Conservation (phyloP, 106 monocot species). For the Dioscorea alata region DNA sequence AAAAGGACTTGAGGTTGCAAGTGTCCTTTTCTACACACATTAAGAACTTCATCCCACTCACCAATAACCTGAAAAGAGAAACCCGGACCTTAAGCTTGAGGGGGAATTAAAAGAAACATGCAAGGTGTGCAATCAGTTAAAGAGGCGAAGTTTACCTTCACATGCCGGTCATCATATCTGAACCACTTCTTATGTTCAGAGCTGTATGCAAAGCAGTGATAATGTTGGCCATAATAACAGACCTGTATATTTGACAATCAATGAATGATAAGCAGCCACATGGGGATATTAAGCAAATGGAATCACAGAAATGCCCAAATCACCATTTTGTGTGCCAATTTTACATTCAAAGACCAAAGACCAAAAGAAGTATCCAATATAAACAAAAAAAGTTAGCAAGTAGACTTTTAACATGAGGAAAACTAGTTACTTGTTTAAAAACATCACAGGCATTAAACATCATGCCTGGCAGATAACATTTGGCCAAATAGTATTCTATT, state of each 20-base stretch:
- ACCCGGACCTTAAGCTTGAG: not conserved
- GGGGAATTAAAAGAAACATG: not conserved
- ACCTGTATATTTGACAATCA: slow-evolving; percentile 5
- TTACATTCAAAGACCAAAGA: too few relatives aligned
- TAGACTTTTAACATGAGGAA: too few relatives aligned
- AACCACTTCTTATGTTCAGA: slow-evolving; percentile 1
- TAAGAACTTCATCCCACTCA: slow-evolving; percentile 8
- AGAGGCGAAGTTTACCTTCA: slow-evolving; percentile 4
- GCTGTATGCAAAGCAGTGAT: slow-evolving; percentile 18
- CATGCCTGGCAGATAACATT: too few relatives aligned
- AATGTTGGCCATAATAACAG: slow-evolving; percentile 19
- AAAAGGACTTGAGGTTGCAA: slow-evolving; percentile 19
- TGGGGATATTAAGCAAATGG: not conserved
- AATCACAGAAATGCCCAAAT: too few relatives aligned
- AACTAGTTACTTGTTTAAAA: too few relatives aligned
- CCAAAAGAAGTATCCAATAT: too few relatives aligned
- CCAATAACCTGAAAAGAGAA: slow-evolving; percentile 8
- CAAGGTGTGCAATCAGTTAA: not conserved
- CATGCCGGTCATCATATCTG: slow-evolving; percentile 15
- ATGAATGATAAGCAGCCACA: not conserved
- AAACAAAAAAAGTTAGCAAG: too few relatives aligned
- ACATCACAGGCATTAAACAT: too few relatives aligned
- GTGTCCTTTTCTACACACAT: slow-evolving; percentile 9
- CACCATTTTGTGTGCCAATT: too few relatives aligned
- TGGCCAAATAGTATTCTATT: not conserved